A percentile compares a stretch with the other conserved stretches of the same genome.
Evolutionary conservation across 768 basidiomycete species (phyloP).

Genomic region (Suillus clintonianus): DNA sequence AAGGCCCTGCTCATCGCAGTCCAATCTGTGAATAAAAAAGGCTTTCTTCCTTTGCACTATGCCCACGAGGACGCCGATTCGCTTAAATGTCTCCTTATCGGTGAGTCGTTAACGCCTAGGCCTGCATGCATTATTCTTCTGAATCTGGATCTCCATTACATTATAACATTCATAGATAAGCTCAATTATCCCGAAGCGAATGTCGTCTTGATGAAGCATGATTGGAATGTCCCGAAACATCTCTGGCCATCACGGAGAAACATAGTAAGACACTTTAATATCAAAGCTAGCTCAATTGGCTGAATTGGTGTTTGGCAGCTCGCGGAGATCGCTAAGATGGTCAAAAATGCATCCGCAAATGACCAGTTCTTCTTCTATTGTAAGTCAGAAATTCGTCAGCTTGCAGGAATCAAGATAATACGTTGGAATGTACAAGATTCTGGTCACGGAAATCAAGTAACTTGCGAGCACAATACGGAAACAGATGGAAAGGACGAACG

Average conservation of each 20-base stretch:
- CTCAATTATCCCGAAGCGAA: conserved; percentile 41
- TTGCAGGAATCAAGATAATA: not conserved
- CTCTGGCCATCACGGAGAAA: conserved; percentile 44
- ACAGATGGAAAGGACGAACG: conserved; percentile 58
- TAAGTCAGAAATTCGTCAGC: conserved; percentile 22
- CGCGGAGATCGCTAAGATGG: conserved; percentile 44
- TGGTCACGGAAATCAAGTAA: conserved; percentile 50
- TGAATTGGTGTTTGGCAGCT: conserved; percentile 29
- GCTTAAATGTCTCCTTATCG: conserved; percentile 21
- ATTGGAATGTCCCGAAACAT: conserved; percentile 22
- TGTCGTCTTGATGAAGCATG: conserved; percentile 48
- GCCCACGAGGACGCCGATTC: conserved; percentile 18
- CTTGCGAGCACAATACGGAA: conserved; percentile 45
- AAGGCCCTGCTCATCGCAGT: conserved; percentile 28
- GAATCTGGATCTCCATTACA: not conserved
- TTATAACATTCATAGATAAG: conserved; percentile 23
- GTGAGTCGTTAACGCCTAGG: conserved; percentile 7
- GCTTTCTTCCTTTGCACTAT: conserved; percentile 4
- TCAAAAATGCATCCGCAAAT: conserved; percentile 43
- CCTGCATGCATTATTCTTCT: not conserved
- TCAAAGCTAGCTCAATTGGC: not conserved
- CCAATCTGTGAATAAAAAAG: not conserved
- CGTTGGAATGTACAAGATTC: conserved; percentile 35
- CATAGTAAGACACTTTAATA: conserved; percentile 37
- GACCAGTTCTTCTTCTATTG: conserved; percentile 63